Base-by-base conservation (phyloP, 805 yeast species). In the Monosporozyma unispora region DNA sequence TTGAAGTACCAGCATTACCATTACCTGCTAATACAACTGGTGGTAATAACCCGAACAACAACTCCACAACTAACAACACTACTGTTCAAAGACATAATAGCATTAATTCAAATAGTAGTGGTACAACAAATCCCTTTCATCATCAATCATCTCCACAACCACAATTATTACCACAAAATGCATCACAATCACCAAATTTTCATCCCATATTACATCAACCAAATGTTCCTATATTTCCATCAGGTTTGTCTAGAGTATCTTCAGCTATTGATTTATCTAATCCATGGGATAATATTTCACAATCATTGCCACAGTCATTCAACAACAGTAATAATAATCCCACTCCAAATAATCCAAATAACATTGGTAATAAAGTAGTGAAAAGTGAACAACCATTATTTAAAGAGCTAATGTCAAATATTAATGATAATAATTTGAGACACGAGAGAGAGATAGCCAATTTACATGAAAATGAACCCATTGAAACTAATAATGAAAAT, bases 181-280 rank as follows among this genome's bases (percentile, higher is more conserved):
- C 21, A n/a, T 14, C 31, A 8, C 44, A 41, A 41, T 41, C 44
- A 7, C 44, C 18, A 25, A 25, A n/a, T n/a, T 27, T 25, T 9
- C 29, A 25, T 25, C 42, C 25, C 7, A 12, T 22, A 7, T 33
- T 35, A 35, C 47, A 35, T 22, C 41, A 35, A 33, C 39, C 39
- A 18, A 29, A 16, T 31, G 37, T 41, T 27, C 43, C 37, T 3
- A 9, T n/a, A 14, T 48, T 50, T 21, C 56, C 56, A n/a, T 33
- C 52, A 4, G 47, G 48, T 12, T 28, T 53, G 16, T 50, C 56
- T 7, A 31, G 54, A 31, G 39, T 50, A 14, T 46, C 52, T 1
- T 50, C 56, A 2, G 22, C 48, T 29, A 37, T 49, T 12, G 47
- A 40, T 33, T 18, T 46, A 22, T 29, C 46, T 14, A 44, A 16